Base-by-base conservation (phyloP, 148 eudicot species). In the Drosera capensis region DNA sequence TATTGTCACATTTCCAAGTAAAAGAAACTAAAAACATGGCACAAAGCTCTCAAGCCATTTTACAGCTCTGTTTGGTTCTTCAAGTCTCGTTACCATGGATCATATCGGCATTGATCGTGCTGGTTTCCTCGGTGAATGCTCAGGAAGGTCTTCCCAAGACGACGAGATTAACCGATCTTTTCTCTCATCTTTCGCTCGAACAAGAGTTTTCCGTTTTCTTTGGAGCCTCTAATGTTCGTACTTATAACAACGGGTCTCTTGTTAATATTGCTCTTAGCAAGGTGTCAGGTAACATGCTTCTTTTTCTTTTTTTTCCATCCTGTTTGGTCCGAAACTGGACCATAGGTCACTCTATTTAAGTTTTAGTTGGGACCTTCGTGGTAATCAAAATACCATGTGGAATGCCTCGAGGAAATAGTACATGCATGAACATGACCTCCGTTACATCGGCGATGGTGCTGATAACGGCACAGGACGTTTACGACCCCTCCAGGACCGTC, bases 211-310 rank as follows among this genome's bases (percentile, higher is more conserved):
- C 68, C 40, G 72, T 62, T 41, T 48, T 46, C 7, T 87, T 65
- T 51, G 96, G 96, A 11, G 74, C 48, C 40, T 22, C 69, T 8
- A 74, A 82, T 66, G 64, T 79, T 3, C 73, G 54, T 45, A 23
- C 57, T 31, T 57, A 58, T 38, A 70, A 61, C 47, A 79, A 79
- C 57, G 96, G 86, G 19, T 70, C 90, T 20, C 52, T 38, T 55
- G 79, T 59, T 59, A 64, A 73, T 47, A 68, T 87, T 42, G 46
- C 55, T 30, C 72, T 82, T n/a, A 67, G 74, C 65, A 87, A 77
- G 35, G 49, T 60, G 45, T 59, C 96, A 16, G 96, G 96, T 74
- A 59, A 16, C 1, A 15, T 37, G 1, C 13, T 34, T 34, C 4
- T 5, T 29, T 30, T 19, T 23, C 13, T 45, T 11, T 31, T 38